Evolutionary conservation across 2,329 filamentous ascomycete genomes (phyloP), one percentile per base, ranked within the genome.

Genomic region (Fusarium oligoseptatum): DNA sequence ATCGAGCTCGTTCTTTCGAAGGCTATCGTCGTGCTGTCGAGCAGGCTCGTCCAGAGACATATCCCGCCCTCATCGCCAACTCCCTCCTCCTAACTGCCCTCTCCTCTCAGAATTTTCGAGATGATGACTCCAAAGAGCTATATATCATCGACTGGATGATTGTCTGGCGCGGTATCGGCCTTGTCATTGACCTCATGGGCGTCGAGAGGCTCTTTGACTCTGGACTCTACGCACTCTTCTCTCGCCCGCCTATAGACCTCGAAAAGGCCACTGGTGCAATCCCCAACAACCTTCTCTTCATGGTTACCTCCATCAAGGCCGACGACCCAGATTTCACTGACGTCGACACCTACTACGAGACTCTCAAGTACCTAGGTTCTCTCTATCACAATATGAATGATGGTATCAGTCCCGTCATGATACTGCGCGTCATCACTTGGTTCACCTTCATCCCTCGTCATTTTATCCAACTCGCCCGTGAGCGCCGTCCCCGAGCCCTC

Each of bases 71-170:
- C 11, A 78, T 90, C 41, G 85, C 85, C 39, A 85, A 85, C 67
- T 89, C 88, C 2, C 82, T 90, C 9, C 77, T 91, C 17, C 83
- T 89, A 68, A 86, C 85, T 29, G 88, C 84, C 7, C 80, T 90
- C 6, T 86, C 87, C 11, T 87, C 87, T 6, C 83, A 88, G 64
- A 82, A 81, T 62, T 90, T 90, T 76, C 84, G 87, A 4, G 86
- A 88, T n/a, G 78, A 81, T 0, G 82, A 86, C 57, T 79, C 79
- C 20, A 83, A 81, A 52, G 83, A 84, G 2, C 82, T 90, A 3
- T 89, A 86, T 74, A 85, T 90, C 34, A 78, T 90, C 52, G 85
- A 90, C 76, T 91, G 89, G 88, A 87, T 90, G 80, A 75, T 85
- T 4, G 82, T 90, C 14, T 91, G 88, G 88, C 82, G 85, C 11